Percentiles rank a stretch among this genome's conserved stretches.
Evolutionary conservation across 306 rosid species (phyloP).

Genomic region (Heteromeles arbutifolia): DNA sequence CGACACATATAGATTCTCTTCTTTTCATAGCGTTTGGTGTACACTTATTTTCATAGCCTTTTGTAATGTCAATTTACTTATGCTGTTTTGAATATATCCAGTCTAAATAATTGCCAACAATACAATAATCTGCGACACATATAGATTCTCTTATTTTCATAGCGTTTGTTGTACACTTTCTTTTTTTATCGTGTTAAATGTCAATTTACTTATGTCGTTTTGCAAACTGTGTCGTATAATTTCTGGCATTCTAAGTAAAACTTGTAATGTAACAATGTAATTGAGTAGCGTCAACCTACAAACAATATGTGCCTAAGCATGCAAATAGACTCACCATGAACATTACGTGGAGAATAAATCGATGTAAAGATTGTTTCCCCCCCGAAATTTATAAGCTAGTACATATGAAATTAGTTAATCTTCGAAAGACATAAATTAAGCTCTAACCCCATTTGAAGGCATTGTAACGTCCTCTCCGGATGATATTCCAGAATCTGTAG

Average conservation of each 20-base stretch:
- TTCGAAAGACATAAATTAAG: not conserved
- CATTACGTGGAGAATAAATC: not conserved
- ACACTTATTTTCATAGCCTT: too few species aligned
- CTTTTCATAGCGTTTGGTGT: too few species aligned
- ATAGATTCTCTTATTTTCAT: not conserved
- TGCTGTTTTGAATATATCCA: too few species aligned
- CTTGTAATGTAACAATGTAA: not conserved
- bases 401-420: not conserved
- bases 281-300: not conserved
- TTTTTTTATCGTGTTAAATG: too few species aligned
- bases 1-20: not conserved
- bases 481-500: conserved; percentile 21
- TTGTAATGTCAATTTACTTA: too few species aligned
- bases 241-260: not conserved
- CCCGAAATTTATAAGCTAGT: not conserved
- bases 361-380: not conserved
- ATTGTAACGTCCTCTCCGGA: conserved; percentile 8
- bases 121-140: not conserved
- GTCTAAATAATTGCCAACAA: not conserved
- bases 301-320: not conserved
- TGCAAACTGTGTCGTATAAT: too few species aligned
- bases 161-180: too few species aligned
- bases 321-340: not conserved
- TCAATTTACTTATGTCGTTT: too few species aligned
- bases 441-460: conserved; percentile 41